phyloP scores from a whole-genome alignment of 208 protist genomes.

The Leishmania martiniquensis region DNA sequence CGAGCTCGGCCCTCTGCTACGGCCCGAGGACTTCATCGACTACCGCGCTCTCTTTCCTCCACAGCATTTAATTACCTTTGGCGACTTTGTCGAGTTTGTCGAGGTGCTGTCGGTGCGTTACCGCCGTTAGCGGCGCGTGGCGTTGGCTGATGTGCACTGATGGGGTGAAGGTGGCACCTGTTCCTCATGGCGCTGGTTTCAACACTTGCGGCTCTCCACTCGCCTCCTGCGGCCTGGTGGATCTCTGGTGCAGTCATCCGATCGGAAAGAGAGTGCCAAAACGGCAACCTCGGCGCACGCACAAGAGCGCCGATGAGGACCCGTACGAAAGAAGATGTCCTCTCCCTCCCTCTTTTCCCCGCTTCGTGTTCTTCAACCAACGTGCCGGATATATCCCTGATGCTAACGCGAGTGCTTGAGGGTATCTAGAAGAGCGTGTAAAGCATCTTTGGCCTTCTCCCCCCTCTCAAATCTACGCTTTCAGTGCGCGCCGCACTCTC shows the following conservation, averaged over 20 bases:
- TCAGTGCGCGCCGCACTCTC: too few species aligned
- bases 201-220: neutral
- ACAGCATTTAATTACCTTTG: conserved; percentile 22
- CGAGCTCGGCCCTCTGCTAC: conserved; percentile 30
- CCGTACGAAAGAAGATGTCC: too few species aligned
- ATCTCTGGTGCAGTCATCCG: neutral
- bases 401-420: neutral
- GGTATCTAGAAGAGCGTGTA: neutral
- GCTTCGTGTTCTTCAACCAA: neutral
- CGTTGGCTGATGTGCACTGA: neutral
- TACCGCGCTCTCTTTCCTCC: conserved; percentile 33
- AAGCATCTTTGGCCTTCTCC: neutral
- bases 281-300: neutral
- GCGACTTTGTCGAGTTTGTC: conserved; percentile 36
- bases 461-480: too few species aligned
- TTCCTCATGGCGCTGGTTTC: neutral
- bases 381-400: neutral
- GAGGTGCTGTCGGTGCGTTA: conserved; percentile 38
- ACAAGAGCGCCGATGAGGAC: too few species aligned
- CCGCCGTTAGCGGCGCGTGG: neutral
- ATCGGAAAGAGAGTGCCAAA: neutral
- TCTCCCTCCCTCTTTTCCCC: too few species aligned
- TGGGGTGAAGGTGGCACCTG: neutral
- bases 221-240: neutral
- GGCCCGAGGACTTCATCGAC: conserved; percentile 37